A percentile compares a stretch with the other conserved stretches of the same genome.
Conservation (phyloP, 768 basidiomycete genomes). For the Naganishia randhawae region DNA sequence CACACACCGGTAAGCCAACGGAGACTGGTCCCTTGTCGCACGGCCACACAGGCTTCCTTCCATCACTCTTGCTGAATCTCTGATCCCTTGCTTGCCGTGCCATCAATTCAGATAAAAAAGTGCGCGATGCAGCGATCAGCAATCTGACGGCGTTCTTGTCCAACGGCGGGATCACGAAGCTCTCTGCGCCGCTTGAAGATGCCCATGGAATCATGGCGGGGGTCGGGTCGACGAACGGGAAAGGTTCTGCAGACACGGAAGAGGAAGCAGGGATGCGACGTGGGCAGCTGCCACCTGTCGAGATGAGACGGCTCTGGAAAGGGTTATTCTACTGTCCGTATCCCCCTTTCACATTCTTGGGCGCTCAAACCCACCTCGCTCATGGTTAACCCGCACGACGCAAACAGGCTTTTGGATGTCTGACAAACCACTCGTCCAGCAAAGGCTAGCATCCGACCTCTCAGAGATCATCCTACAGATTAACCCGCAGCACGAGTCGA, state of each 20-base stretch:
- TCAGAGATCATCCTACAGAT: constrained; percentile 76
- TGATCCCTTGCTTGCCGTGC: background rate
- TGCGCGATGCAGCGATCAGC: constrained; percentile 84
- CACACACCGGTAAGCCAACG: constrained; percentile 73
- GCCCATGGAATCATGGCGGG: background rate
- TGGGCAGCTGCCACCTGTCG: constrained; percentile 58
- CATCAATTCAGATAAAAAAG: constrained; percentile 72
- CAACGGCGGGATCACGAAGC: constrained; percentile 33
- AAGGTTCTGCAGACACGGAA: no score
- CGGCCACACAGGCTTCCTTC: no score
- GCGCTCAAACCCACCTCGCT: background rate
- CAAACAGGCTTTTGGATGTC: constrained; percentile 96
- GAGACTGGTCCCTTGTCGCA: no score
- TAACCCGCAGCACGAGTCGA: constrained; percentile 49
- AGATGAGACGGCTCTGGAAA: constrained; percentile 94
- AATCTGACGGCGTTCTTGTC: constrained; percentile 75
- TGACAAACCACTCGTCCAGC: constrained; percentile 94
- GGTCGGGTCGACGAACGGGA: no score
- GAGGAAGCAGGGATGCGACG: constrained; percentile 40
- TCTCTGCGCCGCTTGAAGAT: constrained; percentile 4
- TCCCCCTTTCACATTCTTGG: background rate
- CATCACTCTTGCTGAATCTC: background rate
- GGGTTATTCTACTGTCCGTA: constrained; percentile 89
- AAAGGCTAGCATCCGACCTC: constrained; percentile 78
- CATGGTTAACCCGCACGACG: background rate